Evolutionary conservation across 2,329 filamentous ascomycete species (phyloP), one percentile per base, ranked within the genome.

Genomic region (Xylariaceae sp.): DNA sequence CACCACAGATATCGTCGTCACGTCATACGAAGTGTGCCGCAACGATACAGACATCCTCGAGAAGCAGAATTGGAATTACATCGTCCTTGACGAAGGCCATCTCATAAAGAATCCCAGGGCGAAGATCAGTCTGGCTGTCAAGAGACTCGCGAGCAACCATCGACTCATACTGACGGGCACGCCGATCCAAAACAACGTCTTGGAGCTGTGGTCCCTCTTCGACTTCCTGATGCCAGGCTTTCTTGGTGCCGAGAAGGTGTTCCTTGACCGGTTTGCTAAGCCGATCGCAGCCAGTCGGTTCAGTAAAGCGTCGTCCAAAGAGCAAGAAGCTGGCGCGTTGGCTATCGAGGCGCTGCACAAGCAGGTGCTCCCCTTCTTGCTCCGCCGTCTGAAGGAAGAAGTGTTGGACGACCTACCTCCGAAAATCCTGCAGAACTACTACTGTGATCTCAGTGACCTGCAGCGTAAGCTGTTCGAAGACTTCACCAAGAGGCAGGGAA

Each of bases 141-240:
- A 98, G 70, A 79, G 79, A 42, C 73, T 98, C 23, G 67, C 78
- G 5, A 95, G 88, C 59, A 97, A 98, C 53, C 94, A 98, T 59
- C 85, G 92, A 14, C 74, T 98, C 34, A 98, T 98, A 51, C 76
- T 98, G 4, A 98, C 92, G 0, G 92, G 92, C 28, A 98, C 92
- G 2, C 92, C 92, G 0, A 94, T 98, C 71, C 94, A 98, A 61
- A 98, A 98, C 61, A 97, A 96, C 47, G 66, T 98, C 17, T 83
- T 85, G 0, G 94, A 98, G 59, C 69, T 98, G 1, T 98, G 92
- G 90, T 97, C 90, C 1, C 73, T 98, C 4, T 98, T 98, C 59
- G 92, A 98, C 65, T 98, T 98, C 67, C 71, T 98, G 44, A 98
- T 98, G 92, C 92, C 94, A 3, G 94, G 92, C 2, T 98, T 98